Evolutionary conservation across 1,139 yeast genomes (phyloP).

Genomic region (Trichomonascaceae sp.): DNA sequence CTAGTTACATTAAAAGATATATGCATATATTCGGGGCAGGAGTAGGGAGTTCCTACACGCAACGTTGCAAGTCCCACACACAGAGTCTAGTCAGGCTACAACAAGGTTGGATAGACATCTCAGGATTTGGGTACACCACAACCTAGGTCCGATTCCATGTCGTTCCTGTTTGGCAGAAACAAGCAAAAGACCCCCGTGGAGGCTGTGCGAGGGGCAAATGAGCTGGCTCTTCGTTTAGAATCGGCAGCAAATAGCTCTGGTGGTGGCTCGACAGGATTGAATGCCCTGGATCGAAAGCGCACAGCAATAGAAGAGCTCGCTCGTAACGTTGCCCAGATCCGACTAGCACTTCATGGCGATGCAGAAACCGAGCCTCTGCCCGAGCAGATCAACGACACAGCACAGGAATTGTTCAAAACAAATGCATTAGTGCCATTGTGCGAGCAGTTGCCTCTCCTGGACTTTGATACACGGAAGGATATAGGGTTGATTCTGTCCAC

Average conservation of each 20-base stretch:
- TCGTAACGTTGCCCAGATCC: conserved; percentile 53
- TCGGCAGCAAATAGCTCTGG: conserved; percentile 37
- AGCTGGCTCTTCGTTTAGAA: conserved; percentile 58
- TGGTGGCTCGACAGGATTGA: no score
- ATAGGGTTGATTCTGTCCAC: conserved; percentile 63
- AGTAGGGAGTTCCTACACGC: no score
- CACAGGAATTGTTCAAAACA: conserved; percentile 63
- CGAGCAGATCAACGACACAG: conserved; percentile 53
- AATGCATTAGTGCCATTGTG: conserved; percentile 57
- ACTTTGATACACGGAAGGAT: conserved; percentile 83
- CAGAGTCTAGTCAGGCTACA: no score
- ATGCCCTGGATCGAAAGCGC: no score
- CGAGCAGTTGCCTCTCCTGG: conserved; percentile 46
- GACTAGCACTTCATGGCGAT: conserved; percentile 60
- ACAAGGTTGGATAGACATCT: no score
- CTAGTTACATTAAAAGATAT: no score
- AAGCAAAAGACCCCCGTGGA: conserved; percentile 89
- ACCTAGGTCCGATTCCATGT: no score
- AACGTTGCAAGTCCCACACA: no score
- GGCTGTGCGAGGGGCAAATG: conserved; percentile 60
- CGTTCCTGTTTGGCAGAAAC: conserved; percentile 71
- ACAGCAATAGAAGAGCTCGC: conserved; percentile 74
- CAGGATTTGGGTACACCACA: no score
- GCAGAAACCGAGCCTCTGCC: conserved; percentile 60
- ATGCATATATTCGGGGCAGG: no score